Percentiles rank a stretch among this genome's conserved stretches.
Evolutionary conservation across 768 basidiomycete genomes (phyloP).

Genomic region (Obba rivulosa): DNA sequence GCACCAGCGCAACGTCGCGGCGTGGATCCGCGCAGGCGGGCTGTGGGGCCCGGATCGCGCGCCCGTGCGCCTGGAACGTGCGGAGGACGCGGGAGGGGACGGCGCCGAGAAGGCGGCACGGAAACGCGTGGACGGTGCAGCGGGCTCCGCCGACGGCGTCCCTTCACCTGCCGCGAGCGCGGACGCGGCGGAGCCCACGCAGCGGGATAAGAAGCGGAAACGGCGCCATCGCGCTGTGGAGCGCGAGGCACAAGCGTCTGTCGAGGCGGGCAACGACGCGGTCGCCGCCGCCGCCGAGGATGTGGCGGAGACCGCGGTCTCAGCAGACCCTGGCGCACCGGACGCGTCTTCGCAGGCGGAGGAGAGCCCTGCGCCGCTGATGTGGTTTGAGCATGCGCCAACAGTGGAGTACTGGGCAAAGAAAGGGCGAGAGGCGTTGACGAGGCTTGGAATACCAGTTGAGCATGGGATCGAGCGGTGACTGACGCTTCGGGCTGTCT

Average conservation of each 20-base stretch:
- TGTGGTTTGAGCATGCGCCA: constrained; percentile 51
- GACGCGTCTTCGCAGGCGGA: background rate
- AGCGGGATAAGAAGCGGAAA: constrained; percentile 6
- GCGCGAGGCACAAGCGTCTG: background rate
- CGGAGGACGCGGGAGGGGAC: background rate
- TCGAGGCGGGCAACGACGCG: constrained; percentile 9
- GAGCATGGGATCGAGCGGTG: constrained; percentile 34
- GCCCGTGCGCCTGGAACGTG: background rate
- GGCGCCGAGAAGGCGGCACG: background rate
- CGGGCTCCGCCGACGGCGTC: constrained; percentile 2
- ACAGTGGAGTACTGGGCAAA: constrained; percentile 46
- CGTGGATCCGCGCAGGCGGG: constrained; percentile 60
- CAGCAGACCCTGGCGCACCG: background rate
- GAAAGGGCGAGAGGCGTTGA: constrained; percentile 45
- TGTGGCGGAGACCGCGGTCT: background rate
- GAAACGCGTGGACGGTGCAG: background rate
- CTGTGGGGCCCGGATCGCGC: constrained; percentile 26
- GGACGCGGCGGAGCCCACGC: too few species aligned
- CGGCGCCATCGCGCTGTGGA: background rate
- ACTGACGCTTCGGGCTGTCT: background rate
- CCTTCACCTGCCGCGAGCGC: constrained; percentile 5
- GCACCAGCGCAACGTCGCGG: constrained; percentile 56
- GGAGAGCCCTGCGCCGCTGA: constrained; percentile 2
- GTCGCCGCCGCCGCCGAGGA: background rate
- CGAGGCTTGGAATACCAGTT: constrained; percentile 40